Evolutionary conservation across 108 stramenopile species (phyloP).

Genomic region (Aurantiochytrium sp.): DNA sequence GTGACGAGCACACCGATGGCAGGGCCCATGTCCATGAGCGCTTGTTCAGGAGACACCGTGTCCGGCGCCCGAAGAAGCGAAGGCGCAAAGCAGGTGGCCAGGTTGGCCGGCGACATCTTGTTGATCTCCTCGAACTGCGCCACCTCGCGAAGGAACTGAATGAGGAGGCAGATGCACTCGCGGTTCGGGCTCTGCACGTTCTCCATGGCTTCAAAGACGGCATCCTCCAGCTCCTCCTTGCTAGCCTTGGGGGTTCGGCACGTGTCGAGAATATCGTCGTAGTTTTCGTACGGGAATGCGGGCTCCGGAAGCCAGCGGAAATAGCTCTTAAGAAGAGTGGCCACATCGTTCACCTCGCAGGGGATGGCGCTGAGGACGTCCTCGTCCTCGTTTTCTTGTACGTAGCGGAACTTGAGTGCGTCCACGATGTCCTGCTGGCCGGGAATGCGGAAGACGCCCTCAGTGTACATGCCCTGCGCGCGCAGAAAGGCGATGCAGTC

Average conservation of each 20-base stretch:
- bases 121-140: conserved; percentile 2
- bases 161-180: neutral
- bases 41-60: neutral
- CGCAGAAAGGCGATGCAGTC: conserved; percentile 10
- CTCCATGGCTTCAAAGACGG: neutral
- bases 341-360: conserved; percentile 5
- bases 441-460: neutral
- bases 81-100: neutral
- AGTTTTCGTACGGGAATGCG: neutral
- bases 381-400: neutral
- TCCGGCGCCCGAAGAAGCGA: conserved; percentile 6
- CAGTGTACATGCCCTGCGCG: conserved; percentile 1
- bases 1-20: neutral
- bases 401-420: neutral
- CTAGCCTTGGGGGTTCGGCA: neutral
- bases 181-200: neutral
- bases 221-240: neutral
- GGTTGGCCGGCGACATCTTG: neutral
- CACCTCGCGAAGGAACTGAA: conserved; percentile 2
- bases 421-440: conserved; percentile 13
- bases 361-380: neutral
- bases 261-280: neutral
- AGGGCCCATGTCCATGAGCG: neutral
- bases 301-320: neutral
- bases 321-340: neutral